Conservation (phyloP, 345 rosid species). For the Syzygium oleosum region DNA sequence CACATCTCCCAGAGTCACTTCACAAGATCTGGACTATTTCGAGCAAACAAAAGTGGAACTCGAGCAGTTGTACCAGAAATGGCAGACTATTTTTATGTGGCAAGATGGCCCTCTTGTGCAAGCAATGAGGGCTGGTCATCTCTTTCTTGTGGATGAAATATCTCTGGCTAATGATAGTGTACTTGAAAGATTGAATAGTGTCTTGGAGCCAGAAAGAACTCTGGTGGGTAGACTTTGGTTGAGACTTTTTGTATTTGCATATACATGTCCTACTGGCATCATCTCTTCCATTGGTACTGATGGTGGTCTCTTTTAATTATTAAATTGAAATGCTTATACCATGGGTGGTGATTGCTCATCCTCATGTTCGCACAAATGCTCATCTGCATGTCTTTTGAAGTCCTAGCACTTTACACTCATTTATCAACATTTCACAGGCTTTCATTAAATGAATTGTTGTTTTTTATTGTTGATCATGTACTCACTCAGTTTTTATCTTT, state of each 20-base stretch:
- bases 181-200: slow-evolving; percentile 86
- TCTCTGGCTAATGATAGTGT: slow-evolving; percentile 99
- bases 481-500: background rate
- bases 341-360: background rate
- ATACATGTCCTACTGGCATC: background rate
- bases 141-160: slow-evolving; percentile 91
- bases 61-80: slow-evolving; percentile 47
- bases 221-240: slow-evolving; percentile 36
- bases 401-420: background rate
- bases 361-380: background rate
- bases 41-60: slow-evolving; percentile 48
- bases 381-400: background rate
- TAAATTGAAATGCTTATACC: background rate
- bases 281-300: background rate
- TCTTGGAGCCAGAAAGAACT: slow-evolving; percentile 84
- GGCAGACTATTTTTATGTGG: slow-evolving; percentile 88
- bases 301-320: background rate
- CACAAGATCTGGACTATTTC: slow-evolving; percentile 36
- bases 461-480: background rate
- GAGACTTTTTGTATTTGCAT: background rate
- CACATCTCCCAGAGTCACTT: slow-evolving; percentile 18
- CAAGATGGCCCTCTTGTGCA: slow-evolving; percentile 97
- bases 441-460: background rate
- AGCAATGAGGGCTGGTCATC: slow-evolving; percentile 83
- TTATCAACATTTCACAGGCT: background rate